Evolutionary conservation across 2,329 filamentous ascomycete species (phyloP).

Genomic region (Neofusicoccum kwambonambiense): DNA sequence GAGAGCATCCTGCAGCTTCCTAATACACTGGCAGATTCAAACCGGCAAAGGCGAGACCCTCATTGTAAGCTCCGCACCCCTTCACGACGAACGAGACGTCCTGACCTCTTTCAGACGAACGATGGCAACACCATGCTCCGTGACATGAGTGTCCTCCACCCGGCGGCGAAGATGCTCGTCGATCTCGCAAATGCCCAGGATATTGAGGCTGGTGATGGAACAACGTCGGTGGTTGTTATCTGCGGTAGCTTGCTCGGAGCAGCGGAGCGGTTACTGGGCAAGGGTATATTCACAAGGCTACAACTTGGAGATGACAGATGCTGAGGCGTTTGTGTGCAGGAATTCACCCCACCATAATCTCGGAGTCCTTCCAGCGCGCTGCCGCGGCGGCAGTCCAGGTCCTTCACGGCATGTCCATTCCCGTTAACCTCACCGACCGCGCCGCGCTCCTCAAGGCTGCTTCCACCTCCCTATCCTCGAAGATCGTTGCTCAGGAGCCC

Average conservation of each 20-base stretch:
- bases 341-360: slow-evolving; percentile 96
- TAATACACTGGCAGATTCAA: slow-evolving; percentile 63
- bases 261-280: slow-evolving; percentile 83
- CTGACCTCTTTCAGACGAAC: slow-evolving; percentile 63
- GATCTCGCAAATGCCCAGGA: slow-evolving; percentile 96
- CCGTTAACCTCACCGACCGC: slow-evolving; percentile 84
- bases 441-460: slow-evolving; percentile 91
- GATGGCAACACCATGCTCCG: slow-evolving; percentile 99
- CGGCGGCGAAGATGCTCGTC: slow-evolving; percentile 99
- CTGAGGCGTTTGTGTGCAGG: slow-evolving; percentile 31
- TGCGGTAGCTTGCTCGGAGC: slow-evolving; percentile 92
- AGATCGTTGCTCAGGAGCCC: slow-evolving; percentile 97
- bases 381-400: slow-evolving; percentile 85
- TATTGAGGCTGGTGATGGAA: slow-evolving; percentile 97
- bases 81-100: slow-evolving; percentile 24
- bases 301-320: slow-evolving; percentile 20
- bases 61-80: slow-evolving; percentile 56
- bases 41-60: slow-evolving; percentile 95
- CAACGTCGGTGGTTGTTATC: slow-evolving; percentile 97
- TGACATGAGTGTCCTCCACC: slow-evolving; percentile 98
- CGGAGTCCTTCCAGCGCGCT: slow-evolving; percentile 94
- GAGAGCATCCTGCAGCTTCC: slow-evolving; percentile 25
- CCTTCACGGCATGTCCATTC: slow-evolving; percentile 92
- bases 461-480: slow-evolving; percentile 94
- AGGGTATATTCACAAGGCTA: slow-evolving; percentile 54